Conservation (phyloP, 371 early-diverging fungal species). For the Mucor plumbeus region DNA sequence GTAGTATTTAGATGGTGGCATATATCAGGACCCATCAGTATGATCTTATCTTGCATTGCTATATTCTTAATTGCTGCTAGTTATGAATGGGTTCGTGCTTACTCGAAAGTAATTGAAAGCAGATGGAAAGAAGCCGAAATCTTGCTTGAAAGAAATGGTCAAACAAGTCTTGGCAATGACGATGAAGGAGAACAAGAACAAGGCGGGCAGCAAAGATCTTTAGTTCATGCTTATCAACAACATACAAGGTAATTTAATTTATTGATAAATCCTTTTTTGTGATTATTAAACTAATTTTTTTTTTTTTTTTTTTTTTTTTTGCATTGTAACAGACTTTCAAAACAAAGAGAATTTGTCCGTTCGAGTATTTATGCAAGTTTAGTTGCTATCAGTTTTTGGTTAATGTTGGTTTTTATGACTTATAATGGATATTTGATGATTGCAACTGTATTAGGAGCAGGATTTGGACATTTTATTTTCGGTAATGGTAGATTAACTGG, state of each 20-base stretch:
- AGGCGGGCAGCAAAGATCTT: conserved; percentile 15
- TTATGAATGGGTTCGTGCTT: conserved; percentile 66
- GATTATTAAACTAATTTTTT: not conserved
- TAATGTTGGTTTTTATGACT: conserved; percentile 87
- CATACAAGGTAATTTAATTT: conserved; percentile 18
- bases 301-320: too few relatives aligned
- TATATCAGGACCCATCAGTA: conserved; percentile 51
- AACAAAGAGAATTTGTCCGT: conserved; percentile 51
- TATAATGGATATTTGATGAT: conserved; percentile 83
- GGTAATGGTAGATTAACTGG: conserved; percentile 38
- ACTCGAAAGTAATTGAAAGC: conserved; percentile 57
- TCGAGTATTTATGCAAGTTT: conserved; percentile 64
- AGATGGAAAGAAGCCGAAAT: conserved; percentile 31
- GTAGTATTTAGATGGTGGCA: conserved; percentile 81
- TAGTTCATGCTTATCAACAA: conserved; percentile 31
- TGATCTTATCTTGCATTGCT: conserved; percentile 64
- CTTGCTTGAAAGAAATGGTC: conserved; percentile 18
- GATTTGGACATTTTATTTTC: conserved; percentile 73
- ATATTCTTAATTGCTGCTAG: conserved; percentile 63
- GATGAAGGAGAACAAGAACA: conserved; percentile 16
- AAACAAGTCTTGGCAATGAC: conserved; percentile 1
- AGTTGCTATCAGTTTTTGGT: conserved; percentile 67
- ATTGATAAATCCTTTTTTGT: too few relatives aligned
- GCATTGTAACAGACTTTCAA: conserved; percentile 24
- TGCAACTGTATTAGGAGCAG: conserved; percentile 72